phyloP scores from a whole-genome alignment of 345 rosid species.

The Camelina laxa region DNA sequence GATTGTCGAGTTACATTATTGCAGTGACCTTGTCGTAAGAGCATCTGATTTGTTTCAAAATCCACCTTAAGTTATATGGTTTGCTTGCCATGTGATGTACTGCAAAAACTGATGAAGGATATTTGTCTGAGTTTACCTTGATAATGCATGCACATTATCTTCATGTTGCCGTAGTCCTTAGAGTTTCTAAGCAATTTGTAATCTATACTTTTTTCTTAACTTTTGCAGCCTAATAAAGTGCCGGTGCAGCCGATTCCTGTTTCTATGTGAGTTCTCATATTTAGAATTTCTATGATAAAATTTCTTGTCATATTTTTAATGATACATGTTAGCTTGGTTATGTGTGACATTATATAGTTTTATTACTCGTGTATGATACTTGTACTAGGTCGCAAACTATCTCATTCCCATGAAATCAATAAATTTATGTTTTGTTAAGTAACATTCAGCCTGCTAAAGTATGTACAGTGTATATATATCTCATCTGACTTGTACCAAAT shows the following conservation, averaged over 20 bases:
- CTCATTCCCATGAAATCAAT: conserved; percentile 4
- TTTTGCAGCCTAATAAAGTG: conserved; percentile 73
- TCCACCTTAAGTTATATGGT: conserved; percentile 11
- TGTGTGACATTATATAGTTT: conserved; percentile 9
- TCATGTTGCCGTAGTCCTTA: neutral
- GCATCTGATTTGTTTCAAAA: conserved; percentile 4
- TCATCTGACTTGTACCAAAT: conserved; percentile 28
- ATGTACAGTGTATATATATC: neutral
- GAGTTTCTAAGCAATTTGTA: conserved; percentile 7
- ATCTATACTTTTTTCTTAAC: conserved; percentile 32
- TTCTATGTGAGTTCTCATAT: conserved; percentile 69
- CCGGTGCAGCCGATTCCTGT: conserved; percentile 75
- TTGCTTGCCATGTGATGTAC: conserved; percentile 29
- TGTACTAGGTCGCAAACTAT: conserved; percentile 28
- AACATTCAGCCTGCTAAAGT: conserved; percentile 17
- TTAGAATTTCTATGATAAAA: conserved; percentile 15
- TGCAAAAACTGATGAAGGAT: conserved; percentile 25
- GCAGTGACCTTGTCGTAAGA: conserved; percentile 11
- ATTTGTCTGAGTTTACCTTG: conserved; percentile 13
- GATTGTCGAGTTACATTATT: conserved; percentile 10
- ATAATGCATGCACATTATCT: conserved; percentile 1
- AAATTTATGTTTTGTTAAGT: conserved; percentile 4
- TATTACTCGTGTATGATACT: conserved; percentile 14
- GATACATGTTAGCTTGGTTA: conserved; percentile 23
- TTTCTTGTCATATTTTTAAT: conserved; percentile 1